phyloP scores from a whole-genome alignment of 1,284 basidiomycete genomes.

The Irpex sp. region DNA sequence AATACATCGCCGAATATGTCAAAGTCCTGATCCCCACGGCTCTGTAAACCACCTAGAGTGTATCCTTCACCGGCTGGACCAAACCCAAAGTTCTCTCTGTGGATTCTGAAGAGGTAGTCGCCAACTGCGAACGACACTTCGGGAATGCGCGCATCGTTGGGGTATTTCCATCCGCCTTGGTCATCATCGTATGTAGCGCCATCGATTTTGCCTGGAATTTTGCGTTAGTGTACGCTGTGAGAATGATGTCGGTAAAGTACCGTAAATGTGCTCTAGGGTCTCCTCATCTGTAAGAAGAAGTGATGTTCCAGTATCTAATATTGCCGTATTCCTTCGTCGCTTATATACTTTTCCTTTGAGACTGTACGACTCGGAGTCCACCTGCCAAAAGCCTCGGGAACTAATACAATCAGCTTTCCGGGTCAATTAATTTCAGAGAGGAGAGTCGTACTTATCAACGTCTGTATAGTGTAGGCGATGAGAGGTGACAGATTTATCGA shows the following conservation, averaged over 20 bases:
- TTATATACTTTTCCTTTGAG: slow-evolving; percentile 22
- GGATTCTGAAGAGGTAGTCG: slow-evolving; percentile 25
- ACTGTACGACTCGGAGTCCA: slow-evolving; percentile 21
- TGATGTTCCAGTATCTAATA: slow-evolving; percentile 37
- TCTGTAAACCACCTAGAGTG: slow-evolving; percentile 30
- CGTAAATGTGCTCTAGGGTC: slow-evolving; percentile 27
- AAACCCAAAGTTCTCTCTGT: slow-evolving; percentile 27
- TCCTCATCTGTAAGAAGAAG: slow-evolving; percentile 29
- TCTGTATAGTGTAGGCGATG: slow-evolving; percentile 24
- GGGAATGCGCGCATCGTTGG: slow-evolving; percentile 26
- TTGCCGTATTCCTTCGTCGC: slow-evolving; percentile 29
- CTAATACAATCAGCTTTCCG: slow-evolving; percentile 8
- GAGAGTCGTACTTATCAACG: slow-evolving; percentile 22
- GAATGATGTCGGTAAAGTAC: slow-evolving; percentile 1
- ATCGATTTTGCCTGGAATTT: slow-evolving; percentile 17
- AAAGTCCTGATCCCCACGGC: slow-evolving; percentile 29
- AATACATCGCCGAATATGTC: slow-evolving; percentile 36
- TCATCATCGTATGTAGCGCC: slow-evolving; percentile 29
- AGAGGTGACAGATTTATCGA: slow-evolving; percentile 25
- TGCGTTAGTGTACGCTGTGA: background rate
- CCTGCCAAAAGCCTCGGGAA: slow-evolving; percentile 32
- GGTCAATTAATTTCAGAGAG: slow-evolving; percentile 3
- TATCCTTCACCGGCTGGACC: slow-evolving; percentile 21
- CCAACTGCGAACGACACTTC: slow-evolving; percentile 31
- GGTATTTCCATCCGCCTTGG: slow-evolving; percentile 33